Evolutionary conservation across 768 basidiomycete genomes (phyloP), one percentile per base, ranked within the genome.

Genomic region (Kwoniella sp.): DNA sequence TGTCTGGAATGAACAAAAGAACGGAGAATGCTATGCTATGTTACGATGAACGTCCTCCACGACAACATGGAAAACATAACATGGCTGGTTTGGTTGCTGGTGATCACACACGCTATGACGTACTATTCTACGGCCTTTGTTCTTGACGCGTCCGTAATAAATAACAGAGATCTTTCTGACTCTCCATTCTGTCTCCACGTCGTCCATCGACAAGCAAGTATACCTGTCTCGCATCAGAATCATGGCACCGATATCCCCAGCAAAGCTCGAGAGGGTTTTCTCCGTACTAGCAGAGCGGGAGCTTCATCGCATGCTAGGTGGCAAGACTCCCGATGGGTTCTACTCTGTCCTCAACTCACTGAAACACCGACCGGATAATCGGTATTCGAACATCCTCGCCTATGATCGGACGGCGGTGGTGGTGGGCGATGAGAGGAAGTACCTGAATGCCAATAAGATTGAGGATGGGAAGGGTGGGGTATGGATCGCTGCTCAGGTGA

Each of bases 381-480:
- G 79, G 23, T 81, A 81, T 58, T 63, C 64, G 7, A 73, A 81
- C 54, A 75, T 81, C 23, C 61, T 67, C 17, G 76, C 79, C 8
- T 81, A 78, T 63, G 79, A 79, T 60, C 63, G 78, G 38, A 81
- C 79, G 4, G 74, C 76, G 7, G 75, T 81, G 1, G 58, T 28
- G 17, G 68, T 72, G 0, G 41, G 41, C 3, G 41, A 45, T 3
- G 69, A 70, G 2, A 67, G 65, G 13, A 68, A 70, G 7, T 81
- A 81, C 63, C 41, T 82, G 38, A 81, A 81, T 65, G 81, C 81
- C 15, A 81, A 79, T 66, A 75, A 79, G 34, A 67, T 82, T 13
- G 61, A 56, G 8, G 76, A 77, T 63, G 66, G 64, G 1, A 68
- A 71, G 31, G 79, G 76, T 28, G 63, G 67, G 12, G 72, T 73